phyloP scores from a whole-genome alignment of 208 protist genomes.

The Leptomonas seymouri region DNA sequence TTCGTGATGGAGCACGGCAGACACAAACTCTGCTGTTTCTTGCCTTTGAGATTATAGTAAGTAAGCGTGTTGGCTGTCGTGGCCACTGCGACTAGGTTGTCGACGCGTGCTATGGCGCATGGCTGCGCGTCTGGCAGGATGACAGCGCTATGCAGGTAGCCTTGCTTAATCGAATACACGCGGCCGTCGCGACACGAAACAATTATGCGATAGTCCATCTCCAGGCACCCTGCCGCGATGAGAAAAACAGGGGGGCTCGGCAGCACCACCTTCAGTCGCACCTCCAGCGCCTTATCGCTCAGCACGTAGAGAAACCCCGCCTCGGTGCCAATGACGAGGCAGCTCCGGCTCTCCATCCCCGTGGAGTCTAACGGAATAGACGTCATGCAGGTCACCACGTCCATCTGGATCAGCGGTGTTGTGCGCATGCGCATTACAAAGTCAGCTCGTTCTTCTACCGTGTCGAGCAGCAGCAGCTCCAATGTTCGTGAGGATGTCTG shows the following conservation, averaged over 20 bases:
- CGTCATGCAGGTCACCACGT: conserved; percentile 89
- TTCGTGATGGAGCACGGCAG: conserved; percentile 75
- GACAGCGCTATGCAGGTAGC: conserved; percentile 61
- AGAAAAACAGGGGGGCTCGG: conserved; percentile 74
- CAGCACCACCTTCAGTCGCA: conserved; percentile 69
- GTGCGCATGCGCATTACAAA: conserved; percentile 48
- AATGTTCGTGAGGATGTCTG: conserved; percentile 72
- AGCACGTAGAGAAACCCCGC: conserved; percentile 83
- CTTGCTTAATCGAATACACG: conserved; percentile 94
- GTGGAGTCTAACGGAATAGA: conserved; percentile 66
- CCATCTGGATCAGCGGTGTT: conserved; percentile 65
- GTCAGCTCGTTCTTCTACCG: conserved; percentile 40
- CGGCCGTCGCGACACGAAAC: conserved; percentile 90
- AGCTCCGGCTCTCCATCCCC: conserved; percentile 60
- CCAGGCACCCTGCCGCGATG: conserved; percentile 66
- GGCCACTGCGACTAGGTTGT: conserved; percentile 89
- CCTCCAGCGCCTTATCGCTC: conserved; percentile 42
- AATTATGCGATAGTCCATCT: conserved; percentile 93
- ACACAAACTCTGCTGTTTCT: conserved; percentile 75
- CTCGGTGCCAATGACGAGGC: conserved; percentile 94
- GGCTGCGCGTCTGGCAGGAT: conserved; percentile 92
- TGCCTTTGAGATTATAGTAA: conserved; percentile 92
- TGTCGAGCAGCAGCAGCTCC: conserved; percentile 76
- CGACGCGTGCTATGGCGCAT: conserved; percentile 78
- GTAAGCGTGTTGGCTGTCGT: conserved; percentile 90